These are phyloP conservation scores for Ceratocystis huliohia DNA, from an alignment of 2,329 filamentous ascomycete genomes.

Conservation along the genomic window DNA sequence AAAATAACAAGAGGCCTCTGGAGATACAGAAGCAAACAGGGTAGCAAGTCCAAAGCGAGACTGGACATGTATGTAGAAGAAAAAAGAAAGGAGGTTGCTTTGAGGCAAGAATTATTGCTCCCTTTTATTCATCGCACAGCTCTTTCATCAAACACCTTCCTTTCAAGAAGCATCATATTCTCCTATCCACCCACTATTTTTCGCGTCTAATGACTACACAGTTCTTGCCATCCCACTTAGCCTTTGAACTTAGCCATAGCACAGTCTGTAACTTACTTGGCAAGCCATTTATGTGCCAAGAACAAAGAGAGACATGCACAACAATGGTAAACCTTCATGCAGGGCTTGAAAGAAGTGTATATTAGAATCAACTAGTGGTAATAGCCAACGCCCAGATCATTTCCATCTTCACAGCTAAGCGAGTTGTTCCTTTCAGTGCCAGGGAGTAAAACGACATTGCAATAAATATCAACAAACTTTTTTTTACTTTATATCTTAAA, in stretches of 20 bases:
- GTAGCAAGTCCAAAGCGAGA: too few species aligned
- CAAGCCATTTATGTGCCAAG: neutral
- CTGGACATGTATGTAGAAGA: neutral
- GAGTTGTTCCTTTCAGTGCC: constrained; percentile 14
- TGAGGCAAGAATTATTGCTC: neutral
- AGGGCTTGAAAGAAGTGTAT: neutral
- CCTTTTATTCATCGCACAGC: neutral
- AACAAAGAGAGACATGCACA: constrained; percentile 1
- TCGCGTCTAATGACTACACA: neutral
- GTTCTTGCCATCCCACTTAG: neutral
- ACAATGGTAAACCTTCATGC: neutral
- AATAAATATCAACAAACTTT: neutral
- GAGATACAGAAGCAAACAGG: neutral
- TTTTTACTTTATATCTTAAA: constrained; percentile 13
- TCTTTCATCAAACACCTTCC: neutral
- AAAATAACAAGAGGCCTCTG: neutral
- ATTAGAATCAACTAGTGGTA: neutral
- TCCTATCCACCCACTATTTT: neutral
- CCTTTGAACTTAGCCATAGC: neutral
- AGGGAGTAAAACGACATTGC: neutral
- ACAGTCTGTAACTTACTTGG: neutral
- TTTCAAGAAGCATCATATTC: neutral
- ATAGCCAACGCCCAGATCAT: neutral
- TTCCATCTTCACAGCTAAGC: neutral
- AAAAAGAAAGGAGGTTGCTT: neutral